A percentile compares a stretch with the other conserved stretches of the same genome.
phyloP scores from a whole-genome alignment of 768 basidiomycete species.

The Mycena polygramma region DNA sequence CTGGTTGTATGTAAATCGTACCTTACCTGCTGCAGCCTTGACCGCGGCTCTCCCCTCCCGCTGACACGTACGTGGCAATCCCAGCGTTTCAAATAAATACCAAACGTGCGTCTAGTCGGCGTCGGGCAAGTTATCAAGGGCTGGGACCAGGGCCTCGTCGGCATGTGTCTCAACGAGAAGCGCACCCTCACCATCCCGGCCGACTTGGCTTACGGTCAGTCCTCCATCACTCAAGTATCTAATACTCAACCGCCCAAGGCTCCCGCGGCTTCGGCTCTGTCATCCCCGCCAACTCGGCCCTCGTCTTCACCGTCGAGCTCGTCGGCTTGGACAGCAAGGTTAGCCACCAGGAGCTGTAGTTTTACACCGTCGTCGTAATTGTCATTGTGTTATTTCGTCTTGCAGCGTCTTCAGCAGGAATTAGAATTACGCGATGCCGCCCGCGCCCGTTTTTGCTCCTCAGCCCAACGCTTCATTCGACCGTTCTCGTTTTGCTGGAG shows the following conservation, averaged over 20 bases:
- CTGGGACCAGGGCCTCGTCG: conserved; percentile 86
- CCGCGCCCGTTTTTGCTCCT: conserved; percentile 14
- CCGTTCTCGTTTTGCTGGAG: conserved; percentile 29
- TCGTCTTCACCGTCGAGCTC: conserved; percentile 91
- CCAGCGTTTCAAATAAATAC: background rate
- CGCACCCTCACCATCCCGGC: conserved; percentile 90
- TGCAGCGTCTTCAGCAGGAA: conserved; percentile 5
- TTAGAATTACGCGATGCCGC: conserved; percentile 10
- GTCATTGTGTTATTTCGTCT: background rate
- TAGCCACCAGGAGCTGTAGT: conserved; percentile 68
- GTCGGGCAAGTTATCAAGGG: conserved; percentile 86
- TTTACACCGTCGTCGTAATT: background rate
- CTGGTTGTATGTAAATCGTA: background rate
- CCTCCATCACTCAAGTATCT: background rate
- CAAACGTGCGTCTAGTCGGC: conserved; percentile 65
- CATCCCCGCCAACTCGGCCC: conserved; percentile 84
- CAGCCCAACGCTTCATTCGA: conserved; percentile 8
- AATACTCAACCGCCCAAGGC: conserved; percentile 57
- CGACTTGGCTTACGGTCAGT: conserved; percentile 84
- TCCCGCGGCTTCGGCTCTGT: conserved; percentile 78
- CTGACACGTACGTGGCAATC: conserved; percentile 69
- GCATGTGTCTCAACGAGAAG: conserved; percentile 92
- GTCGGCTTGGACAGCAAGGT: conserved; percentile 66
- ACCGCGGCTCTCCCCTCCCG: conserved; percentile 81
- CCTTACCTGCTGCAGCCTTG: conserved; percentile 57